Base-by-base conservation (phyloP, 2,329 filamentous ascomycete genomes). In the Exophiala lecanii-corni region DNA sequence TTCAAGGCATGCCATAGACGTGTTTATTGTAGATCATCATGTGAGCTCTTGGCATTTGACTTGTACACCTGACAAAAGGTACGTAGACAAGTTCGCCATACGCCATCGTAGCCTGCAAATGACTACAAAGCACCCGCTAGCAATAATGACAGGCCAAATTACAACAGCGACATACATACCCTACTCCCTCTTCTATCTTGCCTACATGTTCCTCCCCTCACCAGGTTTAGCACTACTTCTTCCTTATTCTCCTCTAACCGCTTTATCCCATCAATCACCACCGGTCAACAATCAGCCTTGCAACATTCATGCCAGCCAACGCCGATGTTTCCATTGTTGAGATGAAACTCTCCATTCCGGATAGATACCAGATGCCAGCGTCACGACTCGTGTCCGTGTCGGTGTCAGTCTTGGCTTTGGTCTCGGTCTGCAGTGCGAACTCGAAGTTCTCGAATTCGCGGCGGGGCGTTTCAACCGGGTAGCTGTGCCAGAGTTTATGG, bases 241-340 rank as follows among this genome's bases (percentile, higher is more conserved):
- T n/a, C n/a, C n/a, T n/a, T n/a, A n/a, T n/a, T n/a, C 23, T 7
- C 6, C 23, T 6, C 6, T 12, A 26, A 12, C 12, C 23, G 7
- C 6, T 6, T 6, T 12, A 7, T 26, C 23, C 12, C 23, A 26
- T 7, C 23, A 26, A 12, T 26, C 38, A 12, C 43, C 51, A 50
- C 26, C 51, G 71, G 39, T 76, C 75, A 58, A 63, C 59, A 36
- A 79, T 79, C 50, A 79, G 73, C 43, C 72, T 70, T 12, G 70
- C 71, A 41, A 76, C 70, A 48, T 82, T 81, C 59, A 64, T 72
- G 4, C 92, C 92, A 80, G 92, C 92, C 54, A 97, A 65, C 1
- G 87, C 85, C 62, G 82, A 95, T 5, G 92, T 96, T 71, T 98
- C 92, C 92, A 98, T 97, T 0, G 89, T 95, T 7, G 85, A 92